Percentiles rank a stretch among this genome's conserved stretches.
Conservation (phyloP, 768 basidiomycete species). For the Leccinellum rugosiceps region DNA sequence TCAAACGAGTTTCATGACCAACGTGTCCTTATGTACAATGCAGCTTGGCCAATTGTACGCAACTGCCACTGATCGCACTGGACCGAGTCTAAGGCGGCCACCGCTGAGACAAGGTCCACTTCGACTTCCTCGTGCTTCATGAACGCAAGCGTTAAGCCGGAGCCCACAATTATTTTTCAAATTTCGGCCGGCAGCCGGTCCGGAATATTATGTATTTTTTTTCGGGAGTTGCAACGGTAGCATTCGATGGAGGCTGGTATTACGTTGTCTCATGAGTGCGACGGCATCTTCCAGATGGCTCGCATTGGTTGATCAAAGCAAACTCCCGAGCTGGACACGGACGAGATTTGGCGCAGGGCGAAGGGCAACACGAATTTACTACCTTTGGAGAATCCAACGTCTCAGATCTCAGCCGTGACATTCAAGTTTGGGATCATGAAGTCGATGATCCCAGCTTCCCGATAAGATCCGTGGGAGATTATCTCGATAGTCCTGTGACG, state of each 20-base stretch:
- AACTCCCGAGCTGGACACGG: slow-evolving; percentile 95
- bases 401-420: slow-evolving; percentile 84
- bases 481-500: slow-evolving; percentile 61
- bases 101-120: too few species aligned
- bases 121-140: too few species aligned
- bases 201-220: too few species aligned
- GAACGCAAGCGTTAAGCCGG: too few species aligned
- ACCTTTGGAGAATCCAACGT: slow-evolving; percentile 86
- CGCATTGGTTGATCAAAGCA: slow-evolving; percentile 95
- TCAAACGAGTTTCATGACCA: too few species aligned
- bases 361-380: slow-evolving; percentile 64
- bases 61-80: too few species aligned
- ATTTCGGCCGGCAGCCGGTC: too few species aligned
- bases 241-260: slow-evolving; percentile 99
- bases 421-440: slow-evolving; percentile 87
- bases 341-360: slow-evolving; percentile 91
- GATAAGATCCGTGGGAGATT: slow-evolving; percentile 66
- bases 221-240: too few species aligned
- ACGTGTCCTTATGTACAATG: too few species aligned
- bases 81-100: too few species aligned
- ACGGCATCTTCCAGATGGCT: slow-evolving; percentile 99
- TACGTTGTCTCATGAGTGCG: slow-evolving; percentile 94
- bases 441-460: slow-evolving; percentile 85
- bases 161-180: too few species aligned
- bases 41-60: slow-evolving; percentile 58